phyloP scores from a whole-genome alignment of 2,329 filamentous ascomycete species.

The Pseudocercospora fijiensis region DNA sequence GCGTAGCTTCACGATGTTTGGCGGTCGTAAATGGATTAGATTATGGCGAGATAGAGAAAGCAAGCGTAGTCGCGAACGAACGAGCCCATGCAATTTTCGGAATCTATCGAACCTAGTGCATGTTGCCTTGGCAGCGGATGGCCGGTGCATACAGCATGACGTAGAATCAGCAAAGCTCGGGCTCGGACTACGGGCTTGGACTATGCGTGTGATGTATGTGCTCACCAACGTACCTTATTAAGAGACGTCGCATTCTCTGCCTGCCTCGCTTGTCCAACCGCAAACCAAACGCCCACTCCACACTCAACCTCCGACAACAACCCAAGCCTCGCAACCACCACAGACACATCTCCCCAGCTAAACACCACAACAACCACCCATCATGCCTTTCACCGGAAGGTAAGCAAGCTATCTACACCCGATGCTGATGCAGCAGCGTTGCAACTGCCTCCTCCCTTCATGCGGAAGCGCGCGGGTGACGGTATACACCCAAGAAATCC shows the following conservation, averaged over 20 bases:
- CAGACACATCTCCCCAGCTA: neutral
- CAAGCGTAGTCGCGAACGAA: no score
- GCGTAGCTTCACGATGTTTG: neutral
- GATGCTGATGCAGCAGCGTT: neutral
- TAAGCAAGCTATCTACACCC: slow-evolving; percentile 41
- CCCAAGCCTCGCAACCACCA: neutral
- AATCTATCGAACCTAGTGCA: neutral
- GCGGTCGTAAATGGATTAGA: neutral
- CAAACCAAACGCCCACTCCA: neutral
- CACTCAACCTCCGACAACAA: neutral
- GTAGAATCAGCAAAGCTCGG: neutral
- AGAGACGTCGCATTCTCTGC: neutral
- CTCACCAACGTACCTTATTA: neutral
- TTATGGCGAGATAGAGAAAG: no score
- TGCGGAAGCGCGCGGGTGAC: slow-evolving; percentile 13
- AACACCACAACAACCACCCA: slow-evolving; percentile 29
- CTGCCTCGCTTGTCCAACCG: neutral
- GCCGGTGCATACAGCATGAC: neutral
- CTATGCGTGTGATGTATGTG: neutral
- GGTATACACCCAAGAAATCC: slow-evolving; percentile 18
- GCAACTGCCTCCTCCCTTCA: slow-evolving; percentile 14
- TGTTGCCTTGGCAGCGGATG: neutral
- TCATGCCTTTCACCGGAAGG: slow-evolving; percentile 62
- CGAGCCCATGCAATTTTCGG: neutral
- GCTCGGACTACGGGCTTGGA: no score